Evolutionary conservation across 2,329 filamentous ascomycete species (phyloP).

Genomic region (Zymoseptoria brevis): DNA sequence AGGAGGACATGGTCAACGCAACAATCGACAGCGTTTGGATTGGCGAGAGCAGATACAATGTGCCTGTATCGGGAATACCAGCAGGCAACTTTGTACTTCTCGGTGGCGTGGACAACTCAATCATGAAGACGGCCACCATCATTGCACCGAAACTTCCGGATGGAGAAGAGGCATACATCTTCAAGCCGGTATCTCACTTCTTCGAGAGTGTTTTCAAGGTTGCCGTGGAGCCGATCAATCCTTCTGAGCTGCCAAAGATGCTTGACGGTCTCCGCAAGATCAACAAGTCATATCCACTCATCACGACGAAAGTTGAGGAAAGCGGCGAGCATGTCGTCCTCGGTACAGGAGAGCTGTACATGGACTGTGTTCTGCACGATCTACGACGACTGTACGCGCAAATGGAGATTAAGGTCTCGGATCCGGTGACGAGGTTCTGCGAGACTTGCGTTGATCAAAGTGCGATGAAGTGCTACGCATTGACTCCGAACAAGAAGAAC

Average conservation of each 20-base stretch:
- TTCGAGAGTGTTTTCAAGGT: slow-evolving; percentile 97
- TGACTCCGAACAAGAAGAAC: slow-evolving; percentile 99
- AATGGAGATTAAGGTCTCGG: slow-evolving; percentile 98
- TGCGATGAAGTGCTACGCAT: slow-evolving; percentile 93
- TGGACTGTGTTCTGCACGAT: slow-evolving; percentile 97
- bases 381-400: slow-evolving; percentile 88
- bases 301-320: slow-evolving; percentile 95
- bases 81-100: slow-evolving; percentile 92
- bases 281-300: slow-evolving; percentile 94
- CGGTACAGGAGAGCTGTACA: slow-evolving; percentile 96
- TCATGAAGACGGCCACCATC: slow-evolving; percentile 92
- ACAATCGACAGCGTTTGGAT: slow-evolving; percentile 84
- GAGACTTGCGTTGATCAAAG: slow-evolving; percentile 97
- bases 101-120: slow-evolving; percentile 90
- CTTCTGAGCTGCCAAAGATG: slow-evolving; percentile 97
- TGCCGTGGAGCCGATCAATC: slow-evolving; percentile 95
- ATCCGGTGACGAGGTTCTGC: slow-evolving; percentile 94
- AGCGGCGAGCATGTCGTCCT: slow-evolving; percentile 93
- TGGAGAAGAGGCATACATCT: slow-evolving; percentile 89
- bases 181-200: slow-evolving; percentile 86
- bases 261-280: slow-evolving; percentile 91
- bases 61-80: slow-evolving; percentile 82
- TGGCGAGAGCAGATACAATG: slow-evolving; percentile 84
- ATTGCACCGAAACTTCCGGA: slow-evolving; percentile 72
- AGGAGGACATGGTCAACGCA: slow-evolving; percentile 90